phyloP scores from a whole-genome alignment of 2,329 filamentous ascomycete species.

The Colletotrichum theobromicola region DNA sequence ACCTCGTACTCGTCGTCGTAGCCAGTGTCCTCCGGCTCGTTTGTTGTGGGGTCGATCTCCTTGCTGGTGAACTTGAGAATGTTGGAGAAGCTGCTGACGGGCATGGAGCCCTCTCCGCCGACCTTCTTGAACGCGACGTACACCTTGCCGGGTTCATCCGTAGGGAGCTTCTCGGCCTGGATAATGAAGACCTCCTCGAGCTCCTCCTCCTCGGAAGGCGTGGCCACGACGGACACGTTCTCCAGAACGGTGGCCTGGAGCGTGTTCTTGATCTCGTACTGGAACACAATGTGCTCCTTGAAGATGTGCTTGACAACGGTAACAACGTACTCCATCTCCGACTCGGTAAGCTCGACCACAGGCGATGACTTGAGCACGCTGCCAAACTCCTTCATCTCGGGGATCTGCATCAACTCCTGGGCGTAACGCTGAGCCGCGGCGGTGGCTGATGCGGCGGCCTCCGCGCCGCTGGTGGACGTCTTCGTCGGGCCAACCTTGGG shows the following conservation, averaged over 20 bases:
- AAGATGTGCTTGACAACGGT: constrained; percentile 95
- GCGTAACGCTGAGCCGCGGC: constrained; percentile 88
- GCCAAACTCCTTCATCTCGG: constrained; percentile 90
- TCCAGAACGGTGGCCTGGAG: constrained; percentile 89
- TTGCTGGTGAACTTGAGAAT: constrained; percentile 96
- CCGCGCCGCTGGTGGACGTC: constrained; percentile 69
- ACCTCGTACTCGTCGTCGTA: constrained; percentile 99
- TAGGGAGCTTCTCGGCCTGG: constrained; percentile 79
- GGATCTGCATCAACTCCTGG: constrained; percentile 84
- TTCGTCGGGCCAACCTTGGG: constrained; percentile 82
- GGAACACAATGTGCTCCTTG: constrained; percentile 94
- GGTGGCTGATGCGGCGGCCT: constrained; percentile 77
- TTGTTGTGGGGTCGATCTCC: constrained; percentile 94
- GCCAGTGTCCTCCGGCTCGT: constrained; percentile 87
- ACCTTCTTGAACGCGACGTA: constrained; percentile 94
- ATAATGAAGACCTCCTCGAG: constrained; percentile 94
- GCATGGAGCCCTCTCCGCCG: constrained; percentile 76
- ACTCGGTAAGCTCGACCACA: constrained; percentile 89
- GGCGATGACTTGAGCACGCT: constrained; percentile 89
- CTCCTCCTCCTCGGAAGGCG: constrained; percentile 81
- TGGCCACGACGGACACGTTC: constrained; percentile 83
- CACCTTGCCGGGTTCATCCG: constrained; percentile 88
- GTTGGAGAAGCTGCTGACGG: constrained; percentile 85
- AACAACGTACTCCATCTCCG: constrained; percentile 97
- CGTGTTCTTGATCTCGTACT: constrained; percentile 98